Evolutionary conservation across 257 asterid genomes (phyloP).

Genomic region (Cordia subcordata): DNA sequence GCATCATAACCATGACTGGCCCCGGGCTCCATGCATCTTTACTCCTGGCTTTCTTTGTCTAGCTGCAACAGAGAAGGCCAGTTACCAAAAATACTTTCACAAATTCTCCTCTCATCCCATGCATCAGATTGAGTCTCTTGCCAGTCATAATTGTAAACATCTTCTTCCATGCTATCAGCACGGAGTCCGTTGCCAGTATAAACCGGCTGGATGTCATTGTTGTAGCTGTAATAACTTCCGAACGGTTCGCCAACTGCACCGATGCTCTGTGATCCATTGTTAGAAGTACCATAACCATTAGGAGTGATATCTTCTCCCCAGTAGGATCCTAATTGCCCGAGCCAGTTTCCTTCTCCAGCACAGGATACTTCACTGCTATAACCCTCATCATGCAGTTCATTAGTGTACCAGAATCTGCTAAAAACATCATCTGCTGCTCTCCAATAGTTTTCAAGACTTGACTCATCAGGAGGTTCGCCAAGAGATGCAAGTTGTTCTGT

Average conservation of each 20-base stretch:
- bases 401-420: conserved; percentile 5
- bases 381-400: conserved; percentile 2
- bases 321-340: conserved; percentile 17
- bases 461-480: conserved; percentile 11
- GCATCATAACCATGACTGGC: not conserved
- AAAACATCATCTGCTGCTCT: conserved; percentile 14
- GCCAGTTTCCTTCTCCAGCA: conserved; percentile 20
- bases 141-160: not conserved
- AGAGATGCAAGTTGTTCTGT: conserved; percentile 18
- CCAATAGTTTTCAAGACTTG: conserved; percentile 7
- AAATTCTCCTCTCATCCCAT: conserved; percentile 19
- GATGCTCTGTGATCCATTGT: conserved; percentile 1
- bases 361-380: not conserved
- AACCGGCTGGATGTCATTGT: conserved; percentile 5
- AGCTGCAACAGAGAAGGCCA: conserved; percentile 5
- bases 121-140: conserved; percentile 2
- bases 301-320: conserved; percentile 13
- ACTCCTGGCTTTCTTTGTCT: conserved; percentile 6
- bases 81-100: conserved; percentile 24
- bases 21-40: not conserved
- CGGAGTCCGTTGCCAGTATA: conserved; percentile 12
- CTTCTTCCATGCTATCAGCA: not conserved
- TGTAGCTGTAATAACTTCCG: not conserved
- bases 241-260: not conserved
- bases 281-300: not conserved